Conservation (phyloP, 805 yeast genomes). For the Metschnikowia kofuensis region DNA sequence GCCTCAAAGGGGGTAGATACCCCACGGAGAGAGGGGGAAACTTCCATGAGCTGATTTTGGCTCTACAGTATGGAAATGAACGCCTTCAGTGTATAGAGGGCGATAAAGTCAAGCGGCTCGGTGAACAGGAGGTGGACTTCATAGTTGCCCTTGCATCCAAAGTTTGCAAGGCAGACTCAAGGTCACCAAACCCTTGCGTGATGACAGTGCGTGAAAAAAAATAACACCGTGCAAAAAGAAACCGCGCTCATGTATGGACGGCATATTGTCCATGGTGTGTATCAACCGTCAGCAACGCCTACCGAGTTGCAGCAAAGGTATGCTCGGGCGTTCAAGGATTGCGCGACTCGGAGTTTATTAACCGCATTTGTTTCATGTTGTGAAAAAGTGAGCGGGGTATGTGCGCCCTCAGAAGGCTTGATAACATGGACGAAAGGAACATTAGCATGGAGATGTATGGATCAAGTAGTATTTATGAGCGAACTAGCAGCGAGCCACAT, state of each 20-base stretch:
- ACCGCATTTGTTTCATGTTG: background rate
- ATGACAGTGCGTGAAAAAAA: slow-evolving; percentile 1
- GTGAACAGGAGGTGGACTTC: background rate
- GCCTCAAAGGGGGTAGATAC: slow-evolving; percentile 1
- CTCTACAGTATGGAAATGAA: no score
- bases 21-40: slow-evolving; percentile 2
- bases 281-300: background rate
- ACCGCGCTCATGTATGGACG: background rate
- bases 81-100: background rate
- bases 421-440: background rate
- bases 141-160: background rate
- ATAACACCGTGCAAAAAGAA: background rate
- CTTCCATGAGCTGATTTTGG: no score
- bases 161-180: background rate
- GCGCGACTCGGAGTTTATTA: background rate
- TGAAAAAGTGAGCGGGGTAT: background rate
- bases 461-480: no score
- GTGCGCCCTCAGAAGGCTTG: background rate
- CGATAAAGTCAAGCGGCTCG: background rate
- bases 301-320: slow-evolving; percentile 2
- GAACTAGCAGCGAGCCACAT: no score
- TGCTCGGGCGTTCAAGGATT: slow-evolving; percentile 1
- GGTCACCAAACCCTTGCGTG: slow-evolving; percentile 11
- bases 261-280: background rate
- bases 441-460: background rate